Evolutionary conservation across 2,329 filamentous ascomycete genomes (phyloP).

Genomic region (Fusarium keratoplasticum): DNA sequence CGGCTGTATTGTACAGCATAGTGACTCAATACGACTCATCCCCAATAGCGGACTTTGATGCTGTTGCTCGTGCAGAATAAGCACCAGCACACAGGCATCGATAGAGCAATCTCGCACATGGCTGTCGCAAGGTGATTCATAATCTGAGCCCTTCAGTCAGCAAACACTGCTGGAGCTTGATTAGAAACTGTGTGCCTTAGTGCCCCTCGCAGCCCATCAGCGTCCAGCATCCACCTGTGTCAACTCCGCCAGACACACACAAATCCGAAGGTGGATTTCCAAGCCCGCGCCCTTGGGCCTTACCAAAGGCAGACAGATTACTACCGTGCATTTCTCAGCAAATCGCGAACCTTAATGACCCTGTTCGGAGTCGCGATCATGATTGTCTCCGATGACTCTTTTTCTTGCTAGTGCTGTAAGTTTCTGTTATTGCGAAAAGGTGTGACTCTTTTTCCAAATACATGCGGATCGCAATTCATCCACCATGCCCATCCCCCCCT

Average conservation of each 20-base stretch:
- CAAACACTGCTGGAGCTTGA: conserved; percentile 21
- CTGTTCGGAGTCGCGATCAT: conserved; percentile 27
- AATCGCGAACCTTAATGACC: conserved; percentile 29
- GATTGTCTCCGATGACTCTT: conserved; percentile 33
- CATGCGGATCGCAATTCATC: conserved; percentile 8
- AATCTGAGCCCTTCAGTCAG: conserved; percentile 35
- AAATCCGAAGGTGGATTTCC: conserved; percentile 34
- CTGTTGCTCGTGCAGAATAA: conserved; percentile 12
- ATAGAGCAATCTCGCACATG: conserved; percentile 34
- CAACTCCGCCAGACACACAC: conserved; percentile 27
- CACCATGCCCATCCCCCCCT: conserved; percentile 16
- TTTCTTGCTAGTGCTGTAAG: background rate
- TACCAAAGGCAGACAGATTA: conserved; percentile 16
- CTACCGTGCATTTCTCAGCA: conserved; percentile 36
- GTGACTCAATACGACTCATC: conserved; percentile 2
- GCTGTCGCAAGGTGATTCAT: conserved; percentile 37
- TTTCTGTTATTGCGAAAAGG: conserved; percentile 5
- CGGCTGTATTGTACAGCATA: background rate
- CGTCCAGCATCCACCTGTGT: conserved; percentile 18
- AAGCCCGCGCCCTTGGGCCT: conserved; percentile 25
- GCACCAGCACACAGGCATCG: conserved; percentile 16
- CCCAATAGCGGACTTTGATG: background rate
- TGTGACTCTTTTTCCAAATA: conserved; percentile 25
- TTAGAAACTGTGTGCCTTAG: conserved; percentile 36
- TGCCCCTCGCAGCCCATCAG: conserved; percentile 25